Base-by-base conservation (phyloP, 306 rosid species). In the Crataegus laevigata region DNA sequence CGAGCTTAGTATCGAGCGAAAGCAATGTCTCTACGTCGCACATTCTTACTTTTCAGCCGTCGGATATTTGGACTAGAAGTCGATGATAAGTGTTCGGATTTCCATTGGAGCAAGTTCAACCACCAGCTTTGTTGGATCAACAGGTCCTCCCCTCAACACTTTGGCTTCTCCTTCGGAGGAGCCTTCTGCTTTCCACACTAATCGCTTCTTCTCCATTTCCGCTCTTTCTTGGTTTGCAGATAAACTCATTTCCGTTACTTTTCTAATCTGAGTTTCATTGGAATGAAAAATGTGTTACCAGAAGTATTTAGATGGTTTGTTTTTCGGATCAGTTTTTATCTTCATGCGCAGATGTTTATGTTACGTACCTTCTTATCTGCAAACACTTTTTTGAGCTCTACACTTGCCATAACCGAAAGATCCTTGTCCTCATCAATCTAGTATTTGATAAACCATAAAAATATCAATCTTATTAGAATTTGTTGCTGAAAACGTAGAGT, bases 181-280 rank as follows among this genome's bases (percentile, higher is more conserved):
- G 38, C 83, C 90, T 88, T 86, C 84, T 30, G 83, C 94, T 77
- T 88, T 75, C 97, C 97, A 91, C 17, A 77, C 81, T 51, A 91
- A 71, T 75, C 94, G 85, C 80, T 86, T 91, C 77, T 74, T 85
- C 86, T 91, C 94, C 94, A 91, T 91, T 75, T 82, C 91, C 22
- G 72, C 74, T 83, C 93, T 89, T 82, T 69, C 89, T 84, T 91
- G 97, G 79, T 88, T 89, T 21, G 89, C 96, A 32, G 93, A 87
- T 72, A 92, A 84, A 72, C 90, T 92, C 75, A 54, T 85, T 82
- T 90, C 96, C 40, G 80, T 81, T 57, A 84, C 55, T 69, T 86
- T 75, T 57, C 50, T 78, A 79, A 92, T 83, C 97, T 92, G 86
- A 70, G 47, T 63, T 75, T 73, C 82, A 66, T 4, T 8, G 25